Conservation (phyloP, 2,329 filamentous ascomycete species). For the Curvularia verruculosa region DNA sequence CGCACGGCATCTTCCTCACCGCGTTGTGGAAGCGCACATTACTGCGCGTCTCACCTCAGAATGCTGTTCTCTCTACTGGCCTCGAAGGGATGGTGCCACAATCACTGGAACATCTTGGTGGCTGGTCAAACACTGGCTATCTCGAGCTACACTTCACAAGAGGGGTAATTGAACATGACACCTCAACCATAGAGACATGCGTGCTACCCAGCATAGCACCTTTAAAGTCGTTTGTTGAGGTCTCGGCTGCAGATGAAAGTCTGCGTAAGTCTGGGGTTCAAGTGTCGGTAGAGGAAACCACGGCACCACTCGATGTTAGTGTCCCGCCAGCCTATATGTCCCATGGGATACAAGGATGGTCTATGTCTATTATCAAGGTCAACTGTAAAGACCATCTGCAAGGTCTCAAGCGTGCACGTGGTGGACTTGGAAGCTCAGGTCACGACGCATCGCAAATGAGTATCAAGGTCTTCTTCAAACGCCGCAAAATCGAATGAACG, state of each 20-base stretch:
- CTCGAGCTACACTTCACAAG: conserved; percentile 55
- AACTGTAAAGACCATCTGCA: conserved; percentile 75
- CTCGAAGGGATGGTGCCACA: conserved; percentile 49
- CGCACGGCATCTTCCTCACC: conserved; percentile 82
- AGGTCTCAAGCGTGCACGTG: conserved; percentile 77
- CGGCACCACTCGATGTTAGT: not conserved
- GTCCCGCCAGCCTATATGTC: conserved; percentile 1
- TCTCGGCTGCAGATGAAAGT: conserved; percentile 1
- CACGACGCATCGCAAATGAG: conserved; percentile 78
- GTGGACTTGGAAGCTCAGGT: conserved; percentile 78
- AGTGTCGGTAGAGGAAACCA: not conserved
- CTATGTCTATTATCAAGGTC: conserved; percentile 62
- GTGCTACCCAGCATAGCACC: not conserved
- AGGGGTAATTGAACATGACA: not conserved
- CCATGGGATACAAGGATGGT: conserved; percentile 48
- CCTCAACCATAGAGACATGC: not conserved
- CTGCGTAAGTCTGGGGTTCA: conserved; percentile 2
- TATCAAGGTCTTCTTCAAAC: conserved; percentile 79
- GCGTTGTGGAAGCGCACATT: conserved; percentile 70
- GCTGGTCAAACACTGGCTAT: conserved; percentile 71
- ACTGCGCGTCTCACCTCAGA: conserved; percentile 58
- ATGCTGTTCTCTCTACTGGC: conserved; percentile 53
- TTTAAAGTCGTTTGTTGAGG: conserved; percentile 3
- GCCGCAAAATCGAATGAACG: conserved; percentile 53
- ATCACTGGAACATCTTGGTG: conserved; percentile 60